Conservation (phyloP, 768 basidiomycete species). For the Lactifluus piperatus region DNA sequence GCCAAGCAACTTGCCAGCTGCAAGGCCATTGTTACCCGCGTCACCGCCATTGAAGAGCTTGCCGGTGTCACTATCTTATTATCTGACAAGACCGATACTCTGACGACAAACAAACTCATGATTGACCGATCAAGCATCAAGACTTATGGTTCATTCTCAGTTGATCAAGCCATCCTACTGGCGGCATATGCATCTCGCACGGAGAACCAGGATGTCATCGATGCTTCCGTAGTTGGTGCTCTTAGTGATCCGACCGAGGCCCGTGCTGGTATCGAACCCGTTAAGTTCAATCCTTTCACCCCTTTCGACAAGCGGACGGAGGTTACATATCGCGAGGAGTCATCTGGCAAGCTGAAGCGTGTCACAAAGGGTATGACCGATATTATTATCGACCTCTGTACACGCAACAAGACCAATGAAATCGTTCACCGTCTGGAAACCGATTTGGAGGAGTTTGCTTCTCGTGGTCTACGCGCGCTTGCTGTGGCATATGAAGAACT, state of each 20-base stretch:
- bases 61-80: conserved; percentile 98
- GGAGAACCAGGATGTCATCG: too few relatives aligned
- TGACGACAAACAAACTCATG: conserved; percentile 99
- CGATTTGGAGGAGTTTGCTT: conserved; percentile 96
- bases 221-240: too few relatives aligned
- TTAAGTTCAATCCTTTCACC: conserved; percentile 99
- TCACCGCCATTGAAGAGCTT: conserved; percentile 97
- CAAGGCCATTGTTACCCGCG: conserved; percentile 99
- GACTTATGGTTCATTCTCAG: conserved; percentile 80
- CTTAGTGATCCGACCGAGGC: too few relatives aligned
- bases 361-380: too few relatives aligned
- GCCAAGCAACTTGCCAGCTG: conserved; percentile 98
- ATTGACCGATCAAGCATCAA: too few relatives aligned
- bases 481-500: conserved; percentile 94
- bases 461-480: conserved; percentile 96
- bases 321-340: too few relatives aligned
- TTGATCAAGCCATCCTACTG: conserved; percentile 87
- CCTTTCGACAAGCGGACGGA: conserved; percentile 98
- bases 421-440: too few relatives aligned
- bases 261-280: conserved; percentile 86
- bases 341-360: too few relatives aligned
- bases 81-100: conserved; percentile 97
- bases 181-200: conserved; percentile 95
- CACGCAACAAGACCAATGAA: too few relatives aligned
- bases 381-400: too few relatives aligned